A percentile compares a stretch with the other conserved stretches of the same genome.
Evolutionary conservation across 306 rosid genomes (phyloP).

Genomic region (Cucurbita pepo): DNA sequence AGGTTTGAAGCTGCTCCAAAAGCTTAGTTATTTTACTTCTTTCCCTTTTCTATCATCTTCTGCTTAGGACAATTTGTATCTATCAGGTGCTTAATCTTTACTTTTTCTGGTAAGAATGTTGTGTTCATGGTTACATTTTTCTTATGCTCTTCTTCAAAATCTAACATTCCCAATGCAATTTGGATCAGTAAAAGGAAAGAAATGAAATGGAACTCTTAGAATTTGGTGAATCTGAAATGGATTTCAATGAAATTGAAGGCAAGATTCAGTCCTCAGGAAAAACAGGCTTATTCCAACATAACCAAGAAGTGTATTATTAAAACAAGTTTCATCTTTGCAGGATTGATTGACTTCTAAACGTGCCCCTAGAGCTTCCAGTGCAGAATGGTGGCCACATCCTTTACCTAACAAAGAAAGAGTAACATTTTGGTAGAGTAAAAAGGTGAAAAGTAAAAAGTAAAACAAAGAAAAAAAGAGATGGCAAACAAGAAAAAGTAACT

Average conservation of each 20-base stretch:
- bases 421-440: constrained; percentile 4
- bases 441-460: background rate
- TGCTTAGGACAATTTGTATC: background rate
- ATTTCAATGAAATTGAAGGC: background rate
- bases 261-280: constrained; percentile 4
- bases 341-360: constrained; percentile 36
- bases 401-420: constrained; percentile 58
- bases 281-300: constrained; percentile 16
- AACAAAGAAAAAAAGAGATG: background rate
- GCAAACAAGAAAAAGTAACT: background rate
- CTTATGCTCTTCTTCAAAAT: background rate
- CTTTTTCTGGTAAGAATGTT: background rate
- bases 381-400: constrained; percentile 94
- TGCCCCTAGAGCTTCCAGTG: constrained; percentile 93
- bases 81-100: background rate
- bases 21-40: background rate
- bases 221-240: background rate
- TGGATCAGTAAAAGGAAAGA: background rate
- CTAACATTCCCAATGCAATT: background rate
- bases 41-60: background rate
- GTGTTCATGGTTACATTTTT: background rate
- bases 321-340: constrained; percentile 49
- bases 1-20: background rate
- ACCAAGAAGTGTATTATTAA: constrained; percentile 16
- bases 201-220: background rate